Evolutionary conservation across 257 asterid genomes (phyloP).

Genomic region (Solanum clarkiae): DNA sequence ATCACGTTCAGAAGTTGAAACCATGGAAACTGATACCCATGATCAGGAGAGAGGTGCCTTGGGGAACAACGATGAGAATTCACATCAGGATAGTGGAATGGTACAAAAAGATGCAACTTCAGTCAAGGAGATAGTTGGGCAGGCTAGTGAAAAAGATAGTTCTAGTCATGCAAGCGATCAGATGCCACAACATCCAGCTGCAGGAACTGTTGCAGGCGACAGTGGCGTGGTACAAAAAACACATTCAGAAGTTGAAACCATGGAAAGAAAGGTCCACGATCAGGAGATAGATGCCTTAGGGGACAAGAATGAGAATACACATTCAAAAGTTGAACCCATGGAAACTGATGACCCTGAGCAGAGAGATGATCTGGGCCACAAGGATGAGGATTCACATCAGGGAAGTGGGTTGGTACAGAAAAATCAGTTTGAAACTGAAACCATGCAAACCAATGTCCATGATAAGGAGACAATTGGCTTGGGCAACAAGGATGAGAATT

Average conservation of each 20-base stretch:
- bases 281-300: not conserved
- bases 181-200: constrained; percentile 4
- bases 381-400: constrained; percentile 2
- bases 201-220: constrained; percentile 14
- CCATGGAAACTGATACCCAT: not conserved
- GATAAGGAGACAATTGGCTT: not conserved
- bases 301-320: constrained; percentile 1
- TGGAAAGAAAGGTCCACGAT: not conserved
- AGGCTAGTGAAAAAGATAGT: constrained; percentile 8
- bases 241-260: not conserved
- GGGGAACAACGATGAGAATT: not conserved
- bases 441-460: not conserved
- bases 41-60: not conserved
- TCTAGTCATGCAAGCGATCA: constrained; percentile 3
- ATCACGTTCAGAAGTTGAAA: not conserved
- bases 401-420: not conserved
- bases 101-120: not conserved
- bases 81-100: not conserved
- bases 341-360: not conserved
- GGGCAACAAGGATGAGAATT: not conserved
- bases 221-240: not conserved
- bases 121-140: not conserved
- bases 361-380: not conserved
- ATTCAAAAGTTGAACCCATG: not conserved
- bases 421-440: not conserved